These are phyloP conservation scores for Phaseolus coccineus DNA, from an alignment of 331 rosid species.

Conservation along the genomic window DNA sequence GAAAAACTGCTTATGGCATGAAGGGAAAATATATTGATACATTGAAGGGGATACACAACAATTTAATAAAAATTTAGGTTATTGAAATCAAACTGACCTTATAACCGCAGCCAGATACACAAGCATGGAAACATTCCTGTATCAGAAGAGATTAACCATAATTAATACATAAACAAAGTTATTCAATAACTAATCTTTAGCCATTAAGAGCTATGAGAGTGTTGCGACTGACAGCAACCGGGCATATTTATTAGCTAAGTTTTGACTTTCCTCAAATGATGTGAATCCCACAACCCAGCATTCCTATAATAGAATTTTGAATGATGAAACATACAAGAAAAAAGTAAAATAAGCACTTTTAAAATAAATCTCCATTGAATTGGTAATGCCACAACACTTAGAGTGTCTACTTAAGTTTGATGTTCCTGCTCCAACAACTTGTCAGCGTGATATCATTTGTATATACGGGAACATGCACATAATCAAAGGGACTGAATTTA, in stretches of 20 bases:
- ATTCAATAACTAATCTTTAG: conserved; percentile 6
- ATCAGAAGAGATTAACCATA: conserved; percentile 46
- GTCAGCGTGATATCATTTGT: neutral
- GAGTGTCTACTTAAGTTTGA: no score
- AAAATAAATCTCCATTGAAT: conserved; percentile 17
- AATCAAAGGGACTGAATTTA: neutral
- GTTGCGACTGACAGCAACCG: no score
- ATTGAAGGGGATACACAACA: neutral
- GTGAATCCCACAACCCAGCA: no score
- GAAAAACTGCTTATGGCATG: no score
- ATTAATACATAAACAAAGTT: conserved; percentile 20
- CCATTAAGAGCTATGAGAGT: conserved; percentile 7
- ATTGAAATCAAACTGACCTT: conserved; percentile 67
- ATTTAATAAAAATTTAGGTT: conserved; percentile 16
- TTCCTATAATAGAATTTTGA: neutral
- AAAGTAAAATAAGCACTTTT: neutral
- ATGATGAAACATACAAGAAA: neutral
- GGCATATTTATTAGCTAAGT: no score
- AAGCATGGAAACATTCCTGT: conserved; percentile 90
- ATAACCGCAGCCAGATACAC: conserved; percentile 92
- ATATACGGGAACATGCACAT: neutral
- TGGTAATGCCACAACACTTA: conserved; percentile 3
- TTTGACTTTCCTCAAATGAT: no score
- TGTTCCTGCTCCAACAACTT: neutral
- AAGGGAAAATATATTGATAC: no score